Conservation (phyloP, 768 basidiomycete genomes). For the Lactarius hengduanensis region DNA sequence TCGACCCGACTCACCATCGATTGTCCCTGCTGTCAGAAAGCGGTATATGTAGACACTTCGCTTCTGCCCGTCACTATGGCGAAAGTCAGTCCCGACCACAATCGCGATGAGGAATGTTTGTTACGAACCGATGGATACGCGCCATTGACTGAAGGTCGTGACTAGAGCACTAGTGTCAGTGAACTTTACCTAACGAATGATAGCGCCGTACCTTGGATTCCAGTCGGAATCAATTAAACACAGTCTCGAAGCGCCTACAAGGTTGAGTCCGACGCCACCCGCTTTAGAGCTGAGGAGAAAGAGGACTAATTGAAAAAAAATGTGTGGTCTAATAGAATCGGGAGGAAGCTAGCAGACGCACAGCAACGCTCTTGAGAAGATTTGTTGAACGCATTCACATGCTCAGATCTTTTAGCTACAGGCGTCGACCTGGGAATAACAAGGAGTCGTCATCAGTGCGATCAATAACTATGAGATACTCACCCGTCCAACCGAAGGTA, state of each 20-base stretch:
- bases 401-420: conserved; percentile 73
- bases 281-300: conserved; percentile 95
- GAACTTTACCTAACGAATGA: no score
- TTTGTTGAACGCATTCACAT: conserved; percentile 87
- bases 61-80: conserved; percentile 86
- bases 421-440: conserved; percentile 62
- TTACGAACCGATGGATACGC: conserved; percentile 78
- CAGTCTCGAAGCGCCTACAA: conserved; percentile 86
- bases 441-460: conserved; percentile 12
- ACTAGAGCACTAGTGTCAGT: conserved; percentile 39
- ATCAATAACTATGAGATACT: conserved; percentile 19
- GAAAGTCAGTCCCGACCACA: conserved; percentile 16
- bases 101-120: conserved; percentile 3
- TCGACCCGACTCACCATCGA: conserved; percentile 59
- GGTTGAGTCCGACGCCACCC: conserved; percentile 91
- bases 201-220: conserved; percentile 74
- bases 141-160: conserved; percentile 98
- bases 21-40: conserved; percentile 81
- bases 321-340: not conserved
- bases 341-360: conserved; percentile 39
- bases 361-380: conserved; percentile 69
- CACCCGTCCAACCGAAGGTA: conserved; percentile 89
- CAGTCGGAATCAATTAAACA: conserved; percentile 90
- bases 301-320: conserved; percentile 51
- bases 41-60: conserved; percentile 87